These are phyloP conservation scores for Arabis hirsuta DNA, from an alignment of 345 rosid species.

Conservation along the genomic window DNA sequence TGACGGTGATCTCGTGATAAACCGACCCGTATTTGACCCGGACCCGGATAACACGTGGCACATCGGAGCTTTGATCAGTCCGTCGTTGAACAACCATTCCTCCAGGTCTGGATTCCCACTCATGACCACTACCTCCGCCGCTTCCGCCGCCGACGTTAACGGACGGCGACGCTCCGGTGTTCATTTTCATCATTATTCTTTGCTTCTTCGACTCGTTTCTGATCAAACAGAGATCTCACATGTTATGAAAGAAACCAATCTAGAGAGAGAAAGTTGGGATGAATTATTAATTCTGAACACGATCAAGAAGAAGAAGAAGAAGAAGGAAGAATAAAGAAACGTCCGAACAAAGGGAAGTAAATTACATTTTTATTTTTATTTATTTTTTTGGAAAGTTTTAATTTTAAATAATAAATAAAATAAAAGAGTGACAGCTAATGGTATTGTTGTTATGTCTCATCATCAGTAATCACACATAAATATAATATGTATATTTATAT, in stretches of 20 bases:
- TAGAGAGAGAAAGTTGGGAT: constrained; percentile 14
- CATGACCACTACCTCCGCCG: constrained; percentile 56
- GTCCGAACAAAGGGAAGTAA: constrained; percentile 48
- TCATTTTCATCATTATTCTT: constrained; percentile 47
- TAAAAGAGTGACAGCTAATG: constrained; percentile 46
- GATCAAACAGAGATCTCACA: constrained; percentile 36
- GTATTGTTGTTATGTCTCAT: constrained; percentile 48
- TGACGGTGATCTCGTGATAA: constrained; percentile 78
- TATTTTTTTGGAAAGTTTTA: constrained; percentile 15
- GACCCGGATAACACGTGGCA: constrained; percentile 83
- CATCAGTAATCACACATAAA: constrained; percentile 42
- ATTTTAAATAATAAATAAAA: not conserved
- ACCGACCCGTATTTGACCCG: constrained; percentile 85
- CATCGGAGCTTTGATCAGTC: constrained; percentile 60
- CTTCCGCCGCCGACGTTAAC: constrained; percentile 46
- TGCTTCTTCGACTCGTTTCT: constrained; percentile 25
- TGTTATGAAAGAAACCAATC: constrained; percentile 34
- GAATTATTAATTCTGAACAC: constrained; percentile 36
- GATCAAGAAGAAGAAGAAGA: constrained; percentile 30
- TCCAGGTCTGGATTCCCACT: constrained; percentile 96
- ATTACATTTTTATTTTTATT: not conserved
- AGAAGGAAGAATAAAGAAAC: constrained; percentile 43
- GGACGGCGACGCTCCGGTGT: constrained; percentile 34
- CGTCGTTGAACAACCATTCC: constrained; percentile 98
- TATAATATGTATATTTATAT: constrained; percentile 21